These are phyloP conservation scores for Malassezia slooffiae DNA, from an alignment of 1,284 basidiomycete genomes.

Conservation along the genomic window DNA sequence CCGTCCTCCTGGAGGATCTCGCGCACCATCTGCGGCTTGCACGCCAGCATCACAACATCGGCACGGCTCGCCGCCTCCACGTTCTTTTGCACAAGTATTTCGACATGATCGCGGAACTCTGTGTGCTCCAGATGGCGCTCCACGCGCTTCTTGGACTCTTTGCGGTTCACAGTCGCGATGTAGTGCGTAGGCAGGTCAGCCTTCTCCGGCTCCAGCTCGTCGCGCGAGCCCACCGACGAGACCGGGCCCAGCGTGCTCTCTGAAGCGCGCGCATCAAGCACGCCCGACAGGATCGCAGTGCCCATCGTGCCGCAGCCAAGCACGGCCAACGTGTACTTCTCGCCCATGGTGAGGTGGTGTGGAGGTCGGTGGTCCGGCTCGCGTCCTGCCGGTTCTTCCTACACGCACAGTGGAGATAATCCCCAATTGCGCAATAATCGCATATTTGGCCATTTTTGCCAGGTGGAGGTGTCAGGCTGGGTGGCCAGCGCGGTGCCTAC, in stretches of 20 bases:
- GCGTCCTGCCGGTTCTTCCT: no score
- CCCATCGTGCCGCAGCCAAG: slow-evolving; percentile 89
- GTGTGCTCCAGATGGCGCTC: slow-evolving; percentile 53
- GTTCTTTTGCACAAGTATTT: slow-evolving; percentile 59
- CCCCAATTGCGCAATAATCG: no score
- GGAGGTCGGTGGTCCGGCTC: no score
- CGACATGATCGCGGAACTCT: slow-evolving; percentile 50
- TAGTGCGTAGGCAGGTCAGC: slow-evolving; percentile 62
- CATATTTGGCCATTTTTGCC: no score
- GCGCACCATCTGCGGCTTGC: slow-evolving; percentile 78
- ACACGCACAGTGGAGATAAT: no score
- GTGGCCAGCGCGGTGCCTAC: no score
- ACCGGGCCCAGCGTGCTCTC: slow-evolving; percentile 14
- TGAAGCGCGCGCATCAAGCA: slow-evolving; percentile 51
- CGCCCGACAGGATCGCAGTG: slow-evolving; percentile 81
- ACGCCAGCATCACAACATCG: slow-evolving; percentile 62
- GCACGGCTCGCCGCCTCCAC: slow-evolving; percentile 61
- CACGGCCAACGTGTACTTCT: slow-evolving; percentile 34
- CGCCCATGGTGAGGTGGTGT: slow-evolving; percentile 14
- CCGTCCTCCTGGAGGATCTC: slow-evolving; percentile 64
- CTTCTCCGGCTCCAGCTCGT: slow-evolving; percentile 22
- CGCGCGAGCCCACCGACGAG: slow-evolving; percentile 2
- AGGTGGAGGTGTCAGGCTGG: no score
- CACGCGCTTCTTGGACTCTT: slow-evolving; percentile 65
- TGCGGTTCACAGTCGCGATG: slow-evolving; percentile 74